phyloP scores from a whole-genome alignment of 73 alveolate species.

The Paramecium tetraurelia region DNA sequence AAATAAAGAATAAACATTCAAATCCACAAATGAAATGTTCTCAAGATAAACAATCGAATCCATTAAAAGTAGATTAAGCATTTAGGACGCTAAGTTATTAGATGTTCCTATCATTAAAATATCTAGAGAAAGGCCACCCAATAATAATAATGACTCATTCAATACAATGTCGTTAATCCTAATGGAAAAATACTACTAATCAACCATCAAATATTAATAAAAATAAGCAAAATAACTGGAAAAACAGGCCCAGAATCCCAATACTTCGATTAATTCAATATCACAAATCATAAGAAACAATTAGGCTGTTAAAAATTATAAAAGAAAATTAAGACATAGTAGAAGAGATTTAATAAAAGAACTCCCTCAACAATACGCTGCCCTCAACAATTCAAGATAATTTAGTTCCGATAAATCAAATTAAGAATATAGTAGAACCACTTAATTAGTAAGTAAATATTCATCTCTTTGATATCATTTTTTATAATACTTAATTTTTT shows the following conservation, averaged over 20 bases:
- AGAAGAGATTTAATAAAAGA: neutral
- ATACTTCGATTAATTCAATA: neutral
- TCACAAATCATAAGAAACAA: neutral
- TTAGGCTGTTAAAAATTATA: neutral
- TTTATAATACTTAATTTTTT: too few relatives aligned
- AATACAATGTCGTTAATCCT: neutral
- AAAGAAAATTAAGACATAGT: neutral
- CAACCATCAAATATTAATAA: neutral
- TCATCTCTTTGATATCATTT: neutral
- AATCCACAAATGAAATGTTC: neutral
- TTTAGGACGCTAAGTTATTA: neutral
- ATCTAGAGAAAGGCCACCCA: neutral
- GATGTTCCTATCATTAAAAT: neutral
- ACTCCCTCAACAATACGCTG: neutral
- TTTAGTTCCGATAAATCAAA: neutral
- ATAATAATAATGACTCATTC: neutral
- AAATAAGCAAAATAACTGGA: neutral
- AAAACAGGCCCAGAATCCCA: neutral
- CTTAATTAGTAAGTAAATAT: neutral
- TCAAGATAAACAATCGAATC: neutral
- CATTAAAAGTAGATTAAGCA: neutral
- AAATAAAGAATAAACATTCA: neutral
- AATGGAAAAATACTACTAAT: constrained; percentile 9
- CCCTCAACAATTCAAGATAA: neutral
- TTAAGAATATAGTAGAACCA: neutral